Evolutionary conservation across 352 stramenopile genomes (phyloP).

Genomic region (Phytophthora colocasiae): DNA sequence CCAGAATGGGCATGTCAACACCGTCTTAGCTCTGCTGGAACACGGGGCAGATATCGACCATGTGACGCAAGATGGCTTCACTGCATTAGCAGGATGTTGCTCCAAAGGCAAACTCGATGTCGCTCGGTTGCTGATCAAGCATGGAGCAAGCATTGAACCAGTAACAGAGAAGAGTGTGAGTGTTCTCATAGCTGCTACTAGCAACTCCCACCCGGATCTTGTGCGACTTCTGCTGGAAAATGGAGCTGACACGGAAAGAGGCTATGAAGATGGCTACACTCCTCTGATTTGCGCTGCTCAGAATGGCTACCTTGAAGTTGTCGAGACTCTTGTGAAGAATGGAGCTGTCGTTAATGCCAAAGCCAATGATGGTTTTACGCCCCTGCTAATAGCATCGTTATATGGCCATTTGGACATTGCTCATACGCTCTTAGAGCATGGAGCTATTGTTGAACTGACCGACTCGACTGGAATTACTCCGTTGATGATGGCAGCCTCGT

Average conservation of each 20-base stretch:
- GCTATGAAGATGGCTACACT: neutral
- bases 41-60: neutral
- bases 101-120: neutral
- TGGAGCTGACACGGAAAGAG: neutral
- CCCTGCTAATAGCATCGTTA: neutral
- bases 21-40: neutral
- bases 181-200: neutral
- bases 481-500: neutral
- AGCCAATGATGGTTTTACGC: neutral
- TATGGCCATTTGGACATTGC: neutral
- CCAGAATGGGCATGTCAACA: neutral
- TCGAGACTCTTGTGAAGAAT: neutral
- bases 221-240: neutral
- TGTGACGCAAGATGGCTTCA: neutral
- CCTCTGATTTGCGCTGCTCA: neutral
- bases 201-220: neutral
- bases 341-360: neutral
- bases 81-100: neutral
- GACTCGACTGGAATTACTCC: neutral
- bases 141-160: neutral
- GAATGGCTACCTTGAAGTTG: neutral
- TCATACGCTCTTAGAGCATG: neutral
- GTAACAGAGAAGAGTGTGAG: neutral
- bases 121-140: neutral
- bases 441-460: neutral